phyloP scores from a whole-genome alignment of 1,284 basidiomycete genomes.

The Tranzscheliella williamsii region DNA sequence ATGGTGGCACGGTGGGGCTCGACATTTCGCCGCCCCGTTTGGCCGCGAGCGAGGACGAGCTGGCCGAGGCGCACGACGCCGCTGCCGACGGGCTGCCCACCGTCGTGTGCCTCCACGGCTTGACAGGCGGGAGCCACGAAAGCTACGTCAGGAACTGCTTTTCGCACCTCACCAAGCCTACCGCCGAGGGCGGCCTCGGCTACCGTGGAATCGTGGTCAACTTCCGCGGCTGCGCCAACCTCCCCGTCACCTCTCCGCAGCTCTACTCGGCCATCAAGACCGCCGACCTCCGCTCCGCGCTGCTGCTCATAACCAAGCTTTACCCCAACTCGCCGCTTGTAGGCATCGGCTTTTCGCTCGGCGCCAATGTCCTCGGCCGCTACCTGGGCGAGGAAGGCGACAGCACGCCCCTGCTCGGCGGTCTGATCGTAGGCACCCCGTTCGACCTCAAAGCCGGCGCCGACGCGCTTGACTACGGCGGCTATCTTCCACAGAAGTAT shows the following conservation, averaged over 20 bases:
- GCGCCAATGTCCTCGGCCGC: conserved; percentile 86
- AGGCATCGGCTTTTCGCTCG: conserved; percentile 90
- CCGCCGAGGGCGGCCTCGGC: conserved; percentile 65
- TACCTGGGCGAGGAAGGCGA: conserved; percentile 86
- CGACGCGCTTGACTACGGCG: conserved; percentile 65
- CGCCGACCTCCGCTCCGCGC: conserved; percentile 79
- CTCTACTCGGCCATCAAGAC: conserved; percentile 80
- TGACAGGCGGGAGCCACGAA: conserved; percentile 58
- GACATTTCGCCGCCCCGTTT: conserved; percentile 49
- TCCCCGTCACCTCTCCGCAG: conserved; percentile 72
- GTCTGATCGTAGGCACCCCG: conserved; percentile 77
- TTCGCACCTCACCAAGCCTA: conserved; percentile 46
- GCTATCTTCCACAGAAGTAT: conserved; percentile 73
- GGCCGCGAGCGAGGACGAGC: conserved; percentile 20
- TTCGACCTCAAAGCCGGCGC: conserved; percentile 70
- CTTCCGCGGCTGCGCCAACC: conserved; percentile 89
- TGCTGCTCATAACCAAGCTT: conserved; percentile 73
- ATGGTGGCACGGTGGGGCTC: conserved; percentile 54
- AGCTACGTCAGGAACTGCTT: conserved; percentile 56
- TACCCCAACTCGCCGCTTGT: conserved; percentile 81
- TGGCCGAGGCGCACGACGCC: conserved; percentile 5
- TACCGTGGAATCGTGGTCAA: conserved; percentile 62
- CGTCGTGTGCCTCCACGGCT: conserved; percentile 55
- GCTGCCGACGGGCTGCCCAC: conserved; percentile 37
- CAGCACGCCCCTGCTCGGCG: conserved; percentile 71